Evolutionary conservation across 1,139 yeast species (phyloP).

Genomic region (Candida sp.): DNA sequence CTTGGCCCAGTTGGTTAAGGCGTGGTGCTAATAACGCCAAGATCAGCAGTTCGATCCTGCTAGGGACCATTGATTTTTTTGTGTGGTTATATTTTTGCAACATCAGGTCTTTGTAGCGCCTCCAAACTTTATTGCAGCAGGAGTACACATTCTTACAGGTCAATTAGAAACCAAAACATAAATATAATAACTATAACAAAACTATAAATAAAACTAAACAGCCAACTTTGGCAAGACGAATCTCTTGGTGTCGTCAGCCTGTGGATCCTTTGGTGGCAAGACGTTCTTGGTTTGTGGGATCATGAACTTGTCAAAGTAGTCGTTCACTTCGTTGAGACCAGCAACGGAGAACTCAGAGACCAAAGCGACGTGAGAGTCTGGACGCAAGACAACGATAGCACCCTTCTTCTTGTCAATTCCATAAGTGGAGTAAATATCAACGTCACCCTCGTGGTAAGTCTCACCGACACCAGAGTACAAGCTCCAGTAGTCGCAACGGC

Average conservation of each 20-base stretch:
- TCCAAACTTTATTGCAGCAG: neutral
- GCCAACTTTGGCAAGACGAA: slow-evolving; percentile 16
- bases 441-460: slow-evolving; percentile 12
- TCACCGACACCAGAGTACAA: slow-evolving; percentile 25
- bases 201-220: slow-evolving; percentile 6
- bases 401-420: slow-evolving; percentile 27
- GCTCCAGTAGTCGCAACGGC: slow-evolving; percentile 34
- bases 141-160: too few species aligned
- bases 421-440: slow-evolving; percentile 20
- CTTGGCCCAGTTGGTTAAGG: slow-evolving; percentile 93
- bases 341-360: slow-evolving; percentile 18
- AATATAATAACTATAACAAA: too few species aligned
- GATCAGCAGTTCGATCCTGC: slow-evolving; percentile 91
- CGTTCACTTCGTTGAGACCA: slow-evolving; percentile 21
- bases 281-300: slow-evolving; percentile 16
- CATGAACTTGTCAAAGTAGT: slow-evolving; percentile 24
- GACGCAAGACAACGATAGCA: slow-evolving; percentile 29
- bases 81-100: too few species aligned
- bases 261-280: slow-evolving; percentile 7
- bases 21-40: slow-evolving; percentile 89
- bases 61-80: slow-evolving; percentile 60
- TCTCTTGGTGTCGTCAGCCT: slow-evolving; percentile 11
- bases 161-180: neutral
- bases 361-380: slow-evolving; percentile 34
- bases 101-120: neutral